A percentile compares a stretch with the other conserved stretches of the same genome.
phyloP scores from a whole-genome alignment of 2,329 filamentous ascomycete genomes.

The Penicillium sp. region DNA sequence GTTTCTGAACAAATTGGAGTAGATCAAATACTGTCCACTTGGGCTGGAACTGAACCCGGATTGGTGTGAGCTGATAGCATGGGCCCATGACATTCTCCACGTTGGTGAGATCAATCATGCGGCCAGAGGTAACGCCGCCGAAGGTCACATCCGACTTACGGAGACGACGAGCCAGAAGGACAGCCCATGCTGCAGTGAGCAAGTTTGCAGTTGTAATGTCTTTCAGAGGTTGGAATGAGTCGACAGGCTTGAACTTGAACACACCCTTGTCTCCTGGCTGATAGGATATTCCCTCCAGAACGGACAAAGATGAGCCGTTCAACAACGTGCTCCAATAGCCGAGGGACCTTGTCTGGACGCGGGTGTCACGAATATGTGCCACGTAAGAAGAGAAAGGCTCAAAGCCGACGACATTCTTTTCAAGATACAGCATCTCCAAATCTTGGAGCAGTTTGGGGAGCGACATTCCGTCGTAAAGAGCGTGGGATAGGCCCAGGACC shows the following conservation, averaged over 20 bases:
- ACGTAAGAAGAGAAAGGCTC: conserved; percentile 49
- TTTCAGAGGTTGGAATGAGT: conserved; percentile 49
- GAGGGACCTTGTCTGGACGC: conserved; percentile 51
- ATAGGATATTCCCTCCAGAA: conserved; percentile 20
- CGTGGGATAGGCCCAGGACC: conserved; percentile 62
- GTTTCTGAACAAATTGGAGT: conserved; percentile 53
- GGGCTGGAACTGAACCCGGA: conserved; percentile 56
- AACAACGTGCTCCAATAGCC: conserved; percentile 56
- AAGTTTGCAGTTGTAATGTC: conserved; percentile 63
- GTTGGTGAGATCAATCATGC: conserved; percentile 56
- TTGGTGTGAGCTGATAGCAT: conserved; percentile 57
- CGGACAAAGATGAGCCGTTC: conserved; percentile 51
- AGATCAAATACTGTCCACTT: conserved; percentile 54
- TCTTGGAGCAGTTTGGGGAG: conserved; percentile 61
- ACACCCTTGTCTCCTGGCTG: conserved; percentile 27
- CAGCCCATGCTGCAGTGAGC: conserved; percentile 64
- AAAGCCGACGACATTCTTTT: conserved; percentile 31
- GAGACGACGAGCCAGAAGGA: conserved; percentile 58
- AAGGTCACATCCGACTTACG: conserved; percentile 59
- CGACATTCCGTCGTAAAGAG: conserved; percentile 68
- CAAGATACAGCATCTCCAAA: conserved; percentile 55
- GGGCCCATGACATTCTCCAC: conserved; percentile 62
- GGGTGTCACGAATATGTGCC: conserved; percentile 30
- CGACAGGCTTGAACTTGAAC: conserved; percentile 26
- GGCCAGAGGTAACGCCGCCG: conserved; percentile 64